Evolutionary conservation across 805 yeast species (phyloP).

Genomic region (Yamadazyma endophytica): DNA sequence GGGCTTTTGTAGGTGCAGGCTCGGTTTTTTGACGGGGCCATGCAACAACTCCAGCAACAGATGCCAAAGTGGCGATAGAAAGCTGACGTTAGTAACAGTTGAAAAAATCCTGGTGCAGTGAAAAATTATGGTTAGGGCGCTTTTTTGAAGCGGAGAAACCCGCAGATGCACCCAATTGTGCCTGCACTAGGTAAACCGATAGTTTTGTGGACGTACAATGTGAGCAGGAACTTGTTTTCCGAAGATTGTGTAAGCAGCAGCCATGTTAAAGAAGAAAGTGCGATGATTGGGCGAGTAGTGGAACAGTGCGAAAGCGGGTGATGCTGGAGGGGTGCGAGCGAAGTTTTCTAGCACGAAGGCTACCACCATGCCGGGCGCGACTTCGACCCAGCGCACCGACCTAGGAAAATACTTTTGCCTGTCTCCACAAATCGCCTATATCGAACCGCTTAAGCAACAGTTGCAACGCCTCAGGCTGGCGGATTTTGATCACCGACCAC

Average conservation of each 20-base stretch:
- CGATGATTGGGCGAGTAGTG: neutral
- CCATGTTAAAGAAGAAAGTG: conserved; percentile 20
- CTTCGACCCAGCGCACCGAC: too few relatives aligned
- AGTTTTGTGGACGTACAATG: conserved; percentile 31
- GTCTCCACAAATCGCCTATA: conserved; percentile 58
- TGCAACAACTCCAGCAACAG: conserved; percentile 33
- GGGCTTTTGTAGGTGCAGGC: conserved; percentile 19
- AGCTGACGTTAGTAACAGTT: conserved; percentile 22
- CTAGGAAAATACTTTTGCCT: too few relatives aligned
- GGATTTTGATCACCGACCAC: conserved; percentile 64
- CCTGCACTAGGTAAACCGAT: too few relatives aligned
- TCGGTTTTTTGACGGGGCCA: conserved; percentile 31
- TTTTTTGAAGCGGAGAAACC: too few relatives aligned
- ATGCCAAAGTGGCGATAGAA: conserved; percentile 36
- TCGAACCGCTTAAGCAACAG: conserved; percentile 47
- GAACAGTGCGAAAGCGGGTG: too few relatives aligned
- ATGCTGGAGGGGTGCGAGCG: too few relatives aligned
- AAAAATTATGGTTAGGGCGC: neutral
- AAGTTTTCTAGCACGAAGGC: too few relatives aligned
- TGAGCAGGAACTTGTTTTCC: conserved; percentile 45
- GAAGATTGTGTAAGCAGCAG: conserved; percentile 38
- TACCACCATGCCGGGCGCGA: too few relatives aligned
- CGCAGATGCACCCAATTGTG: too few relatives aligned
- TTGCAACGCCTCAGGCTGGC: conserved; percentile 47
- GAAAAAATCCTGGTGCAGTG: neutral